Evolutionary conservation across 257 asterid genomes (phyloP), one percentile per base, ranked within the genome.

Genomic region (Solanum ahanhuiri): DNA sequence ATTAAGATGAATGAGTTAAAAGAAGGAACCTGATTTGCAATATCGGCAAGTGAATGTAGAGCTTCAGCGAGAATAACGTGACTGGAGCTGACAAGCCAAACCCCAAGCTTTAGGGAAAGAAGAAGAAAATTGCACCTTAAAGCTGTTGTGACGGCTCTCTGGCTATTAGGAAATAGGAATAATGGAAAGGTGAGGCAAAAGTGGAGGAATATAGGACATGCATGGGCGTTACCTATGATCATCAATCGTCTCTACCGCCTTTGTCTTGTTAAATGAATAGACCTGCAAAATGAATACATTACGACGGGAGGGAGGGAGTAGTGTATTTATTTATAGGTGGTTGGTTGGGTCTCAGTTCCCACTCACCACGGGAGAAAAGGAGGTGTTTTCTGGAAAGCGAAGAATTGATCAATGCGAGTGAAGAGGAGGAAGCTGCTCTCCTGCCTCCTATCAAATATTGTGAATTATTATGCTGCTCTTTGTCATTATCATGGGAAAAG

Each of bases 121-220:
- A 96, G 96, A 88, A 95, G 95, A 88, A 96, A 95, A 93, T 94
- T 97, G 98, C 99, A 97, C 92, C 98, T 94, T 37, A 95, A 90
- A 84, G 99, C 99, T 25, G 94, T 97, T 90, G 96, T 92, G 90
- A 97, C 98, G n/a, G 99, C 99, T 88, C 98, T 91, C 95, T 95
- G 98, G 76, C 98, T 94, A 91, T 58, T 51, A 51, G 58, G 54
- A 45, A 45, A 45, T 18, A 57, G 64, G 67, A 22, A 22, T 60
- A 60, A 60, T 22, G 67, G 28, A n/a, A 60, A 58, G 66, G 25
- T 58, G 66, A 58, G 28, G 66, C 66, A 58, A 58, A 20, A 58
- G 66, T 58, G 63, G 63, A 18, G 23, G 7, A 15, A 54, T 7
- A 18, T 57, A 9, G 57, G 57, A 48, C 57, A 48, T 51, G 67